Evolutionary conservation across 2,329 filamentous ascomycete species (phyloP).

Genomic region (Fusarium luffae): DNA sequence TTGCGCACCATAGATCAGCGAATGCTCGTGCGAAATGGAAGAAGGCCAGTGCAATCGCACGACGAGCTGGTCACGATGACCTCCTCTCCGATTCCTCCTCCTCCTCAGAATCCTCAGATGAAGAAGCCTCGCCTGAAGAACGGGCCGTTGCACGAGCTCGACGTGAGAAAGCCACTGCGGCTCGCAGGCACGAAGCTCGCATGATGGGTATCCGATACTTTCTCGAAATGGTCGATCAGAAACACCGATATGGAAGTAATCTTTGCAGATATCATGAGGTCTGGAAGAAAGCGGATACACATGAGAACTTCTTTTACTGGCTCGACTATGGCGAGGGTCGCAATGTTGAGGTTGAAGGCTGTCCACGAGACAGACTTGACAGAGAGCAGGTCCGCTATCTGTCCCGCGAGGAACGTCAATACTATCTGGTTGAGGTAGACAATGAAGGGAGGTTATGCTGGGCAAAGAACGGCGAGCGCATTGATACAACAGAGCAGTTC

Average conservation of each 20-base stretch:
- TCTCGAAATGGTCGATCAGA: slow-evolving; percentile 83
- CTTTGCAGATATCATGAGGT: slow-evolving; percentile 82
- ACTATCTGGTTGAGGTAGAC: slow-evolving; percentile 84
- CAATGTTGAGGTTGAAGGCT: slow-evolving; percentile 74
- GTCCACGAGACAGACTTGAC: slow-evolving; percentile 79
- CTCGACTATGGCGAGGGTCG: slow-evolving; percentile 83
- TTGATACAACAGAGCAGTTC: slow-evolving; percentile 80
- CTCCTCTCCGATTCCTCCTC: slow-evolving; percentile 57
- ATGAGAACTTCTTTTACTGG: slow-evolving; percentile 96
- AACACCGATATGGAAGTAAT: slow-evolving; percentile 89
- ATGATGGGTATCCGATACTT: slow-evolving; percentile 91
- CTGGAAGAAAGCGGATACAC: slow-evolving; percentile 81
- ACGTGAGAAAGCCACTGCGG: slow-evolving; percentile 62
- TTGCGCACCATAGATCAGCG: slow-evolving; percentile 32
- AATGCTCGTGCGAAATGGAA: slow-evolving; percentile 78
- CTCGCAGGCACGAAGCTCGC: slow-evolving; percentile 74
- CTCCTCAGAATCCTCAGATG: slow-evolving; percentile 46
- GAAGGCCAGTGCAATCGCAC: slow-evolving; percentile 75
- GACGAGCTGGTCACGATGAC: slow-evolving; percentile 76
- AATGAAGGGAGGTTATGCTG: slow-evolving; percentile 80
- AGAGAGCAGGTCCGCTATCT: slow-evolving; percentile 86
- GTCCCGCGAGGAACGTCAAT: slow-evolving; percentile 80
- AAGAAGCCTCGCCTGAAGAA: slow-evolving; percentile 51
- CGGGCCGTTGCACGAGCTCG: slow-evolving; percentile 53
- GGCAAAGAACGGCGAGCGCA: slow-evolving; percentile 82